These are phyloP conservation scores for Spergularia bocconei DNA, from an alignment of 148 eudicot species.

Conservation along the genomic window DNA sequence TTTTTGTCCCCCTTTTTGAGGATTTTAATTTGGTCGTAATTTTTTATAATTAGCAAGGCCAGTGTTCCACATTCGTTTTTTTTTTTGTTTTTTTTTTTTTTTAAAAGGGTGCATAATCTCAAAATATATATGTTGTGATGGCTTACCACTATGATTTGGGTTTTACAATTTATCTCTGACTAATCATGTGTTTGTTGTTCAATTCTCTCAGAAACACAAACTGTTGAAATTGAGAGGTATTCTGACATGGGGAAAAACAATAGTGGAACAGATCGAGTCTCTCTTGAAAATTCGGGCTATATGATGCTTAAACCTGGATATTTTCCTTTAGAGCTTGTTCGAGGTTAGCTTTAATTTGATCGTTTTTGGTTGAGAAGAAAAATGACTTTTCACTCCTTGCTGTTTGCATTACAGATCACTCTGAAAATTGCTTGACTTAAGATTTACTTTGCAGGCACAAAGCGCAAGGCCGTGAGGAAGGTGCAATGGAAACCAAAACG, in stretches of 20 bases:
- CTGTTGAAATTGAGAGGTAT: conserved; percentile 26
- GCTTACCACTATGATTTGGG: not conserved
- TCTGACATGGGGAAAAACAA: conserved; percentile 22
- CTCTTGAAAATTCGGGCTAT: conserved; percentile 28
- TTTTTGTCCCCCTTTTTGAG: too few species aligned
- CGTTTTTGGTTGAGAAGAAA: not conserved
- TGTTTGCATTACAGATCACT: not conserved
- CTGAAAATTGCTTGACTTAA: conserved; percentile 10
- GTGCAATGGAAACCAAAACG: conserved; percentile 31
- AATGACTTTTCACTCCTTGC: not conserved
- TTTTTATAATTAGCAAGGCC: too few species aligned
- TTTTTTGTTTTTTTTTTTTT: too few species aligned
- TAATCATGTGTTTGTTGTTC: not conserved
- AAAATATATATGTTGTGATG: too few species aligned
- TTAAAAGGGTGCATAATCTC: too few species aligned
- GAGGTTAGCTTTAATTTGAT: conserved; percentile 20
- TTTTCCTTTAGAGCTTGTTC: conserved; percentile 37
- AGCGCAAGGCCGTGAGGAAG: conserved; percentile 19
- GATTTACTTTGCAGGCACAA: conserved; percentile 29
- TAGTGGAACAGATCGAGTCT: conserved; percentile 14
- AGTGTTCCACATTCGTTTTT: too few species aligned
- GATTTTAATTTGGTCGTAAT: too few species aligned
- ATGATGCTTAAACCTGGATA: conserved; percentile 35
- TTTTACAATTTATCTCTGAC: not conserved
- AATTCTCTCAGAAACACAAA: conserved; percentile 22